phyloP scores from a whole-genome alignment of 805 yeast species.

The Helenozyma rhizophorensis region DNA sequence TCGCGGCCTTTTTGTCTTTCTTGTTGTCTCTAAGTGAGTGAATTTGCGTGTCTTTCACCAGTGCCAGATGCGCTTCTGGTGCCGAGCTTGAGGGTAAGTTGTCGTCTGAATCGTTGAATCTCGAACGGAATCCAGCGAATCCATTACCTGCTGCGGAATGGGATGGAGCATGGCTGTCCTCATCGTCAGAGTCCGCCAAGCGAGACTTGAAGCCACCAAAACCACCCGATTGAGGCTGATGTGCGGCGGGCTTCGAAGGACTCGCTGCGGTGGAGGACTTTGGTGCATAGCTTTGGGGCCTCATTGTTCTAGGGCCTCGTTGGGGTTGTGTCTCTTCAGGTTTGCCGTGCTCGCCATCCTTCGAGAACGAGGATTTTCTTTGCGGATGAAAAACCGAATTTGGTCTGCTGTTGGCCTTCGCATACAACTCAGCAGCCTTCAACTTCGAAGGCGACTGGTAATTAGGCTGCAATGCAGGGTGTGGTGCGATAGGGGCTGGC shows the following conservation, averaged over 20 bases:
- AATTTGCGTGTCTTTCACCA: not conserved
- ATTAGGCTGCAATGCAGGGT: conserved; percentile 36
- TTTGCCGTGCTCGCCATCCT: conserved; percentile 20
- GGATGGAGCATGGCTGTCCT: conserved; percentile 18
- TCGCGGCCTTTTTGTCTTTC: conserved; percentile 4
- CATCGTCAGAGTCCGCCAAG: conserved; percentile 63
- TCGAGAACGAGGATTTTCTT: conserved; percentile 56
- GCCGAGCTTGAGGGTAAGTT: conserved; percentile 9
- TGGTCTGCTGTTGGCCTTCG: conserved; percentile 45
- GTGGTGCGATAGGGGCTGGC: conserved; percentile 32
- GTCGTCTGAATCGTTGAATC: conserved; percentile 29
- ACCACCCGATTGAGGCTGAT: too few species aligned
- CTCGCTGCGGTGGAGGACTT: conserved; percentile 1
- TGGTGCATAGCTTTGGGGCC: not conserved
- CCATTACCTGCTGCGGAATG: conserved; percentile 3
- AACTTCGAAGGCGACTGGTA: conserved; percentile 37
- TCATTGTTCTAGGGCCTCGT: not conserved
- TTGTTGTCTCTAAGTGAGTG: conserved; percentile 8
- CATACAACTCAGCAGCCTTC: conserved; percentile 52
- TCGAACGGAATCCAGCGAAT: conserved; percentile 22
- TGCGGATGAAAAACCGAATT: conserved; percentile 35
- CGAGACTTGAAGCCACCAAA: conserved; percentile 44
- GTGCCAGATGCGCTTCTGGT: too few species aligned
- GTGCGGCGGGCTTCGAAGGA: conserved; percentile 1
- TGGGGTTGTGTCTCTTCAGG: not conserved